These are phyloP conservation scores for Amylocarpus encephaloides DNA, from an alignment of 2,329 filamentous ascomycete species.

Conservation along the genomic window DNA sequence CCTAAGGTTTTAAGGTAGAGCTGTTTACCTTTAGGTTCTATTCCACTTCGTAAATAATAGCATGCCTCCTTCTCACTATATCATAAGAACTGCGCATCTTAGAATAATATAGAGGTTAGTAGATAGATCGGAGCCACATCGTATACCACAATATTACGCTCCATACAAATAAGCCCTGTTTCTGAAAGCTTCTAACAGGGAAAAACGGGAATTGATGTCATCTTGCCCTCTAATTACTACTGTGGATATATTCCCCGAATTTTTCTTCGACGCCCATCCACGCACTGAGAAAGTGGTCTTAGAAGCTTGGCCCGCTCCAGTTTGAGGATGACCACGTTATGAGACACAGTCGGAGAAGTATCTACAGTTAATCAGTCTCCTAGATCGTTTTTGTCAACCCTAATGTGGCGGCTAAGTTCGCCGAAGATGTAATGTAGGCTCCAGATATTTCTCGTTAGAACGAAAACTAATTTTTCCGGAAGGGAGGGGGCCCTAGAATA, in stretches of 20 bases:
- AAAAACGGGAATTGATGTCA: too few relatives aligned
- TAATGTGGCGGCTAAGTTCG: slow-evolving; percentile 34
- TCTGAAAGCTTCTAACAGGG: too few relatives aligned
- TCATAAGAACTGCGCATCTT: too few relatives aligned
- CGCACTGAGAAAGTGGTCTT: slow-evolving; percentile 23
- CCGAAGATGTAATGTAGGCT: slow-evolving; percentile 27
- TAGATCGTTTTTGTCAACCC: slow-evolving; percentile 40
- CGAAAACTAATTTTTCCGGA: slow-evolving; percentile 39
- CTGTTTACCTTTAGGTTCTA: too few relatives aligned
- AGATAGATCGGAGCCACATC: too few relatives aligned
- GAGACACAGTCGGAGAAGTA: slow-evolving; percentile 32
- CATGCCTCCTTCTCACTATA: too few relatives aligned
- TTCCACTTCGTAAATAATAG: too few relatives aligned
- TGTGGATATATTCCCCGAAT: slow-evolving; percentile 6
- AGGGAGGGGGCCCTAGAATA: slow-evolving; percentile 26
- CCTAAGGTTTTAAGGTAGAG: too few relatives aligned
- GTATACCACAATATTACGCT: too few relatives aligned
- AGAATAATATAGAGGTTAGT: too few relatives aligned
- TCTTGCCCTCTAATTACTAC: too few relatives aligned
- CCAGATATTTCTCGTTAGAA: slow-evolving; percentile 35
- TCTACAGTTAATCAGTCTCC: slow-evolving; percentile 31
- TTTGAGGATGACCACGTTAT: slow-evolving; percentile 20
- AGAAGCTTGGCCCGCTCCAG: slow-evolving; percentile 15
- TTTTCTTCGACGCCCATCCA: slow-evolving; percentile 24
- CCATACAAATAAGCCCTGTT: too few relatives aligned